A percentile compares a stretch with the other conserved stretches of the same genome.
Evolutionary conservation across 2,329 filamentous ascomycete genomes (phyloP).

Genomic region (Coleophoma cylindrospora): DNA sequence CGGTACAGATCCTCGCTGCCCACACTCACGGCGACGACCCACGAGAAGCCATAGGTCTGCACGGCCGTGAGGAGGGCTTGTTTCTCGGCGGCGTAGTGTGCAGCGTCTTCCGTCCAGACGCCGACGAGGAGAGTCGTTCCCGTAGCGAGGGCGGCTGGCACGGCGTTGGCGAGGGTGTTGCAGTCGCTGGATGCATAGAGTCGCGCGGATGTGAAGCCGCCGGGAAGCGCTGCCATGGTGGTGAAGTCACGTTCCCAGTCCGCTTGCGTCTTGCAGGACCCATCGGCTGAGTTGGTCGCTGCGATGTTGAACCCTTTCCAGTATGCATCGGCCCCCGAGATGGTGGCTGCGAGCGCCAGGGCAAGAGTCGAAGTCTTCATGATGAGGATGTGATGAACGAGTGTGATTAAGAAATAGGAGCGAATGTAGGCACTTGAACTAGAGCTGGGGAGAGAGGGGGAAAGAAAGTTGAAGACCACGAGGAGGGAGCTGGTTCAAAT

Average conservation of each 20-base stretch:
- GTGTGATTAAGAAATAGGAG: background rate
- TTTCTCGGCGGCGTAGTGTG: conserved; percentile 55
- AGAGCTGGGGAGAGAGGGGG: background rate
- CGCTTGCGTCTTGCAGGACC: conserved; percentile 60
- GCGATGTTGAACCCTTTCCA: conserved; percentile 37
- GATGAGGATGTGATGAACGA: conserved; percentile 1
- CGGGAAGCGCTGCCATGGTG: conserved; percentile 39
- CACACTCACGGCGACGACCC: conserved; percentile 60
- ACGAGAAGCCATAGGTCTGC: conserved; percentile 48
- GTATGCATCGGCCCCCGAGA: conserved; percentile 27
- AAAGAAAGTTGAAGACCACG: too few species aligned
- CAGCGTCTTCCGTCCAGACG: conserved; percentile 54
- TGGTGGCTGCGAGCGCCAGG: conserved; percentile 25
- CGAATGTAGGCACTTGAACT: background rate
- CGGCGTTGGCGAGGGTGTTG: conserved; percentile 37
- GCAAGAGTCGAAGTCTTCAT: conserved; percentile 21
- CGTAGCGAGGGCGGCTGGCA: conserved; percentile 54
- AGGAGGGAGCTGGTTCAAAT: too few species aligned
- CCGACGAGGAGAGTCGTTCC: conserved; percentile 59
- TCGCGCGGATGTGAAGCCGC: conserved; percentile 53
- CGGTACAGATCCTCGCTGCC: conserved; percentile 67
- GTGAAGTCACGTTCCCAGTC: conserved; percentile 64
- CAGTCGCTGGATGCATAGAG: conserved; percentile 56
- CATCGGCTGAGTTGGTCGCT: conserved; percentile 34
- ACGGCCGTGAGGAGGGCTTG: conserved; percentile 53